A percentile compares a stretch with the other conserved stretches of the same genome.
phyloP scores from a whole-genome alignment of 1,284 basidiomycete genomes.

The Ganoderma lingzhi region DNA sequence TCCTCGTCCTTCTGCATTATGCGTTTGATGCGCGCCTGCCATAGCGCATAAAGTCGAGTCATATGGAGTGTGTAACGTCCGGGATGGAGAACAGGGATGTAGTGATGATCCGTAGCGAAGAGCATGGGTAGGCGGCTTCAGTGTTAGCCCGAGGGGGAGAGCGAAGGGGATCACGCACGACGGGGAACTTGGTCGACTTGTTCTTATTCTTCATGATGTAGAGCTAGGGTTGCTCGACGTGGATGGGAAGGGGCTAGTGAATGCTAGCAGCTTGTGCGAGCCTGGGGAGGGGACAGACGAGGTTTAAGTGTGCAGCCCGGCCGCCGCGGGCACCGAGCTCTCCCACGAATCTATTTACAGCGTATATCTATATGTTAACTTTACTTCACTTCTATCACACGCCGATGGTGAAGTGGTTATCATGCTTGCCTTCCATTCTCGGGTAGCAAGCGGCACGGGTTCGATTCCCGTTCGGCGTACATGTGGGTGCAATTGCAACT shows the following conservation, averaged over 20 bases:
- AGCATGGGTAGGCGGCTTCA: neutral
- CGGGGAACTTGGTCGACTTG: constrained; percentile 87
- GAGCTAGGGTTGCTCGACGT: neutral
- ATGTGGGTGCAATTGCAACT: no score
- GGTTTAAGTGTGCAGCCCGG: no score
- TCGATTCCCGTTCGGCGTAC: constrained; percentile 43
- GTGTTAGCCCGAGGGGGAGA: neutral
- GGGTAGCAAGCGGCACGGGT: constrained; percentile 41
- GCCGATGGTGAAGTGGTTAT: constrained; percentile 43
- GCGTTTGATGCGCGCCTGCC: constrained; percentile 95
- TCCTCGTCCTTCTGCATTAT: constrained; percentile 99
- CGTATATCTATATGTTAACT: neutral
- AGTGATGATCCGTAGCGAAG: neutral
- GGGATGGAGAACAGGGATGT: neutral
- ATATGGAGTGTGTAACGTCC: neutral
- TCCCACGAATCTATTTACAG: neutral
- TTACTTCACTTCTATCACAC: constrained; percentile 7
- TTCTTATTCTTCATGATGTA: constrained; percentile 82
- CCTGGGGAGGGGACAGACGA: neutral
- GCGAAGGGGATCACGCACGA: constrained; percentile 50
- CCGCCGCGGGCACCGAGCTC: no score
- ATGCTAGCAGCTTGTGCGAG: neutral
- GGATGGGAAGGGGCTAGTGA: neutral
- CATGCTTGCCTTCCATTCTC: constrained; percentile 41
- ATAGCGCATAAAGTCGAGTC: neutral